A percentile compares a stretch with the other conserved stretches of the same genome.
phyloP scores from a whole-genome alignment of 768 basidiomycete genomes.

The Podaxis sp. region DNA sequence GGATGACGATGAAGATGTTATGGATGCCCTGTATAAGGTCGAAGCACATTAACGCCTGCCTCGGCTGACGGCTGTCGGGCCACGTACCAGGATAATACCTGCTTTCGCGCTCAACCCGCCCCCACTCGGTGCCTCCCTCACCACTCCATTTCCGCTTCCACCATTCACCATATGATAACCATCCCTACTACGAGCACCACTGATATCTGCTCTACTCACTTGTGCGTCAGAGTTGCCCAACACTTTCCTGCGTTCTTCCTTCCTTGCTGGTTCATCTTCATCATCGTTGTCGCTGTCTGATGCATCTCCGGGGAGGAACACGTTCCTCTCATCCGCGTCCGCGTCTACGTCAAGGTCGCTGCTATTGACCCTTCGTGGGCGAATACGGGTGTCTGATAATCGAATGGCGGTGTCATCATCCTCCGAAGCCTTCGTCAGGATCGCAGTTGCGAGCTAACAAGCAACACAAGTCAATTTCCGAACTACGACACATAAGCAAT shows the following conservation, averaged over 20 bases:
- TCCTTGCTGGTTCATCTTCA: slow-evolving; percentile 23
- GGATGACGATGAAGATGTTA: slow-evolving; percentile 91
- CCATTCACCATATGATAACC: slow-evolving; percentile 30
- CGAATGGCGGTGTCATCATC: slow-evolving; percentile 40
- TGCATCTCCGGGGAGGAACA: slow-evolving; percentile 27
- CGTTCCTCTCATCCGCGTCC: slow-evolving; percentile 29
- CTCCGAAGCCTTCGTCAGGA: slow-evolving; percentile 56
- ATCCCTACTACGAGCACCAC: slow-evolving; percentile 19
- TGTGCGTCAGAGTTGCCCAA: slow-evolving; percentile 48
- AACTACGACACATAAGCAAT: neutral
- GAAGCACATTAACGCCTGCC: neutral
- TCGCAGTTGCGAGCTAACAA: slow-evolving; percentile 77
- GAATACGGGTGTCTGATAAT: slow-evolving; percentile 44
- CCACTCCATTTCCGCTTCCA: neutral
- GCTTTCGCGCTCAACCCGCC: slow-evolving; percentile 73
- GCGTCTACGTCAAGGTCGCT: slow-evolving; percentile 10
- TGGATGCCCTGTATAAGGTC: slow-evolving; percentile 73
- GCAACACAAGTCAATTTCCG: neutral
- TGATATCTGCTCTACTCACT: slow-evolving; percentile 46
- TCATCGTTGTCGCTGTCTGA: slow-evolving; percentile 31
- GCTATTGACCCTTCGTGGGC: slow-evolving; percentile 20
- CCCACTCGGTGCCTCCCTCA: slow-evolving; percentile 18
- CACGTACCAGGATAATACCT: slow-evolving; percentile 79
- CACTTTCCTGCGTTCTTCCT: slow-evolving; percentile 27
- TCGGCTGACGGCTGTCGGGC: slow-evolving; percentile 2